Evolutionary conservation across 2,329 filamentous ascomycete genomes (phyloP).

Genomic region (Calonectria ilicicola): DNA sequence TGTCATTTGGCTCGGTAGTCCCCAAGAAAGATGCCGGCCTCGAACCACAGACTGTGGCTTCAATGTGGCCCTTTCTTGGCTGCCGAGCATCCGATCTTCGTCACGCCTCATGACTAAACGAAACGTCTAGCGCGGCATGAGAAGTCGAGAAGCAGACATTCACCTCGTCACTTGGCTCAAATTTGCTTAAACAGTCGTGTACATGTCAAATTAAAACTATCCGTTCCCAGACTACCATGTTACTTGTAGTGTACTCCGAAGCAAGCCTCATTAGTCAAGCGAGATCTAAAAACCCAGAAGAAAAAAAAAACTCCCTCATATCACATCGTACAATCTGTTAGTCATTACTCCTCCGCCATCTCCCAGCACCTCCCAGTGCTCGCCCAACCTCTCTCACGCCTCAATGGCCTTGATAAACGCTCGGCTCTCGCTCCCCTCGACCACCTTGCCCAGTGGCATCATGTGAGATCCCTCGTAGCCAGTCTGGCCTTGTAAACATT

Average conservation of each 20-base stretch:
- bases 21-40: conserved; percentile 17
- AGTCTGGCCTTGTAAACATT: conserved; percentile 50
- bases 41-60: conserved; percentile 13
- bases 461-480: conserved; percentile 52
- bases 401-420: conserved; percentile 63
- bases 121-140: background rate
- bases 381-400: conserved; percentile 25
- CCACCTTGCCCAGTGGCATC: conserved; percentile 68
- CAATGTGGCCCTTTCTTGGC: conserved; percentile 24
- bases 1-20: conserved; percentile 33
- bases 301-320: background rate
- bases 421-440: conserved; percentile 66
- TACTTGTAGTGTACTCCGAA: background rate
- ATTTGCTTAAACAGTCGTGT: background rate
- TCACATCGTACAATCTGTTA: background rate
- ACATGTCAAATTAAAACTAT: background rate
- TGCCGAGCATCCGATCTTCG: conserved; percentile 31
- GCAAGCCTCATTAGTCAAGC: background rate
- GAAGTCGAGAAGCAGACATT: background rate
- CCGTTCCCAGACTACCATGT: background rate
- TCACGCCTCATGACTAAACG: conserved; percentile 28
- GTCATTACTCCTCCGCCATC: background rate
- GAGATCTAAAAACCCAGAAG: background rate
- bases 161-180: background rate
- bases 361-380: background rate